A percentile compares a stretch with the other conserved stretches of the same genome.
phyloP scores from a whole-genome alignment of 106 monocot species.

The Narthecium ossifragum region DNA sequence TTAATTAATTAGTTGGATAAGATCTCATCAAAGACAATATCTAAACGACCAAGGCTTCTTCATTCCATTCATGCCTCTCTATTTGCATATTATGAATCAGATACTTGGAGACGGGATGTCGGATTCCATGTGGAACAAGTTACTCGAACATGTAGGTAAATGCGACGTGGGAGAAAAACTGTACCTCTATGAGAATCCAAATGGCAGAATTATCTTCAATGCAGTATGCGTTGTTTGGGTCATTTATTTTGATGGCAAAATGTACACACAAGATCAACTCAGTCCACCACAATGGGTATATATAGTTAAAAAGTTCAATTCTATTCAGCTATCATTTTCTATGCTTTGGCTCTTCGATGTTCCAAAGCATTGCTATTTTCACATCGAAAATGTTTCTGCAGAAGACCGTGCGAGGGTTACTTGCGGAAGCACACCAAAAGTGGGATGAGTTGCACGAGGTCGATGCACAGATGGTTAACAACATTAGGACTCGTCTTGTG shows the following conservation, averaged over 20 bases:
- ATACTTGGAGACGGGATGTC: slow-evolving; percentile 4
- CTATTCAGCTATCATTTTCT: neutral
- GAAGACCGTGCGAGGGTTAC: neutral
- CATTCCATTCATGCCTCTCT: too few species aligned
- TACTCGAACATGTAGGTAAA: neutral
- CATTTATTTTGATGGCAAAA: neutral
- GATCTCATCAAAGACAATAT: too few species aligned
- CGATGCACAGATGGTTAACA: too few species aligned
- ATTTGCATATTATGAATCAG: too few species aligned
- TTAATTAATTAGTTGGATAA: too few species aligned
- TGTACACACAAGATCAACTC: neutral
- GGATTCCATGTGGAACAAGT: neutral
- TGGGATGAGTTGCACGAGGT: neutral
- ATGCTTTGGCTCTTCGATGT: neutral
- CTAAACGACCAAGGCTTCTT: too few species aligned
- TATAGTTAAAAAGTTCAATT: neutral
- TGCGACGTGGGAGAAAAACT: neutral
- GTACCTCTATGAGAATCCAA: neutral
- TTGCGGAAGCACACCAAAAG: neutral
- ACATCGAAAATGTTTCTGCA: too few species aligned
- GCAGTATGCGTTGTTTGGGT: neutral
- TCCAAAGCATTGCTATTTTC: neutral
- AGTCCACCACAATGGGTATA: neutral
- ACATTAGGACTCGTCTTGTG: neutral
- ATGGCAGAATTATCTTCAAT: neutral